phyloP scores from a whole-genome alignment of 2,329 filamentous ascomycete genomes.

The Aurifilum marmelostoma region DNA sequence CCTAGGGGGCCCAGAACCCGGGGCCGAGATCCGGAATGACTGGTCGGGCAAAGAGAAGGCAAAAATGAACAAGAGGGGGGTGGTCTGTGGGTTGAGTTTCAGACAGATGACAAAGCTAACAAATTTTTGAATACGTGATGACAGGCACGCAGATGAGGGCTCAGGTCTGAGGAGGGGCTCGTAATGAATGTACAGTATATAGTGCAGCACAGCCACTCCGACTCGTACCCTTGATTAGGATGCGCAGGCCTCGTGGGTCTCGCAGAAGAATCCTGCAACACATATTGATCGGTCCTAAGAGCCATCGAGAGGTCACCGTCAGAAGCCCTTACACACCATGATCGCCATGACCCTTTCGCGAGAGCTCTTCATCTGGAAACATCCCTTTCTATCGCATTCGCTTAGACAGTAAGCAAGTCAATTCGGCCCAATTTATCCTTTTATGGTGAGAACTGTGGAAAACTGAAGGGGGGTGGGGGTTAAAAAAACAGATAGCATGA shows the following conservation, averaged over 20 bases:
- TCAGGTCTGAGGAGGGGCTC: not conserved
- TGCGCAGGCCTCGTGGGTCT: not conserved
- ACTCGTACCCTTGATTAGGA: not conserved
- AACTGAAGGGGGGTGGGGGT: no score
- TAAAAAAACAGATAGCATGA: not conserved
- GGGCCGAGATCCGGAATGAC: not conserved
- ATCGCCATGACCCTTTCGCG: not conserved
- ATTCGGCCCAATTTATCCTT: not conserved
- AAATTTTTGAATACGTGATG: not conserved
- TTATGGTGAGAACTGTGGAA: not conserved
- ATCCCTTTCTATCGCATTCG: not conserved
- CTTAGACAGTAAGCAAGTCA: no score
- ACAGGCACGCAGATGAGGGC: not conserved
- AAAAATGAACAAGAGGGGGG: not conserved
- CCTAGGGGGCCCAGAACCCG: not conserved
- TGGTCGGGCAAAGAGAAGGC: not conserved
- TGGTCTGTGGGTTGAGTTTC: not conserved
- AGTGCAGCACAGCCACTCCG: constrained; percentile 13
- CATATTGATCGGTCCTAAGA: not conserved
- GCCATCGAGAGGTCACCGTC: not conserved
- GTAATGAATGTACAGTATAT: not conserved
- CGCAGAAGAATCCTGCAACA: not conserved
- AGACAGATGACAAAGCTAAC: not conserved
- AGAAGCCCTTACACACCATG: not conserved
- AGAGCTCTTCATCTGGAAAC: not conserved